Evolutionary conservation across 2,329 filamentous ascomycete genomes (phyloP), one percentile per base, ranked within the genome.

Genomic region (Aspergillus pseudoglaucus): DNA sequence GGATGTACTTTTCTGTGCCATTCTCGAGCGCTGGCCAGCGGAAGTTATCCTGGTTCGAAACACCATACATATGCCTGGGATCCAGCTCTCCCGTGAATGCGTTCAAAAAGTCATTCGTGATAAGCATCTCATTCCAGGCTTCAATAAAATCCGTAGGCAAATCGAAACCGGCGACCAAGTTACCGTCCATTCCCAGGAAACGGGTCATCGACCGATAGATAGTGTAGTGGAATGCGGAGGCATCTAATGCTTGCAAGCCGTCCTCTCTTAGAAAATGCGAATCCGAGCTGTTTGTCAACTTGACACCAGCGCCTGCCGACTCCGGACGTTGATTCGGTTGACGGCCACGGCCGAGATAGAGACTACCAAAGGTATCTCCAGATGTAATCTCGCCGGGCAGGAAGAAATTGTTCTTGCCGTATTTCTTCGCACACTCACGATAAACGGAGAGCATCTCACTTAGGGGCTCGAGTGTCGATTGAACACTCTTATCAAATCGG

Each of bases 31-130:
- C 74, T 7, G 81, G 81, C 81, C 81, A 84, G 30, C 81, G 73
- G 55, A 84, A 80, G 6, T 84, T 79, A 59, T 85, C 82, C 64
- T 85, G 82, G 57, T 84, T 84, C 6, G 80, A 81, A 2, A 76
- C 75, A 43, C 81, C 82, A 57, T 78, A 84, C 74, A 84, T 76
- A 59, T 84, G 81, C 1, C 82, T 75, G 3, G 82, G 82, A 54
- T 85, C 82, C 51, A 82, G 81, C 45, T 76, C 63, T 30, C 80
- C 80, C 2, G 78, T 83, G 57, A 81, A 78, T 2, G 77, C 71
- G 53, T 83, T 84, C 52, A 79, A 65, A 53, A 83, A 65, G 55
- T 84, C 81, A 53, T 84, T 82, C 2, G 77, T 79, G 45, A 73
- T 60, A 6, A 82, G 59, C 63, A 83, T 78, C 22, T 74, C 64